Evolutionary conservation across 1,284 basidiomycete species (phyloP), one percentile per base, ranked within the genome.

Genomic region (Rhodotorula sp.): DNA sequence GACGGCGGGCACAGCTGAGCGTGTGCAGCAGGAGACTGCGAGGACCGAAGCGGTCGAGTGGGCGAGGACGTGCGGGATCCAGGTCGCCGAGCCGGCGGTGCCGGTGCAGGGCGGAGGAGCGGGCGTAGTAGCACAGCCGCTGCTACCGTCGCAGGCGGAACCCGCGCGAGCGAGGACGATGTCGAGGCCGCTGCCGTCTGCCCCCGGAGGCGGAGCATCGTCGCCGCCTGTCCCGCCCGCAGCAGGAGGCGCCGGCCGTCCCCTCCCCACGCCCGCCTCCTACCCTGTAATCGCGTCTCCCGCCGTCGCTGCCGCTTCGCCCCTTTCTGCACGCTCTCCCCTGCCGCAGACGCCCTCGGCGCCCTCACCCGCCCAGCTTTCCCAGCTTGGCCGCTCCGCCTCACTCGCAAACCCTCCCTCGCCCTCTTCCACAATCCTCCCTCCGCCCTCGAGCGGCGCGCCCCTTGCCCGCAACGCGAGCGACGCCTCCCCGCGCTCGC

Each of bases 41-140:
- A 50, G 75, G 58, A 48, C 39, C 15, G 75, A 76, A 44, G 75
- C 75, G 10, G 67, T 73, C 39, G 67, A 74, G 12, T 70, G 67
- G 67, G 74, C 71, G 46, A 37, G 51, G 50, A 39, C 55, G 34
- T 63, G 61, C 48, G 69, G 66, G 12, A 60, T 73, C 13, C 8
- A 21, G 5, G 67, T 73, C 21, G 39, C n/a, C 29, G 62, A 58
- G 34, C n/a, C 44, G 5, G n/a, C 50, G 50, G 50, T 15, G 12
- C 50, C 27, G 27, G 13, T 15, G 9, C 50, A 10, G 12, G 22
- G 2, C 2, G 3, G 13, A 1, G 22, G 27, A 9, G 8, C 13
- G 25, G 15, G 9, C 3, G 21, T 9, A 2, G 17, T 5, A 4
- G 34, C 34, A 34, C 54, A 51, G 3, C 3, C 50, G 50, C 1